Evolutionary conservation across 768 basidiomycete species (phyloP).

Genomic region (Serpula lacrymans): DNA sequence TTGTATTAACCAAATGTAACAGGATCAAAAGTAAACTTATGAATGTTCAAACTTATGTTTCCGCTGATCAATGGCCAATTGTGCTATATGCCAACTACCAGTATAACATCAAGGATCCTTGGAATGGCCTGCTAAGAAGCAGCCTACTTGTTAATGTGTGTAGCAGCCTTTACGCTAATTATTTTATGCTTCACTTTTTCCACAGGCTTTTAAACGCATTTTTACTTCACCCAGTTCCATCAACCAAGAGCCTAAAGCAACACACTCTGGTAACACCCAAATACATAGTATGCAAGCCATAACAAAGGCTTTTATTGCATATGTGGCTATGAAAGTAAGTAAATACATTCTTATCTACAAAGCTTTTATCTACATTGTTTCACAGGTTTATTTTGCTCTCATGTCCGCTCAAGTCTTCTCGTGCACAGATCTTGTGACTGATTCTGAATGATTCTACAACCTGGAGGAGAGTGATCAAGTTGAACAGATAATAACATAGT

Average conservation of each 20-base stretch:
- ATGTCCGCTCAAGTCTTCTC: slow-evolving; percentile 10
- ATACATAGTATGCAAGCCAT: slow-evolving; percentile 14
- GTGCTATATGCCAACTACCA: slow-evolving; percentile 13
- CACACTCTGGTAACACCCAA: slow-evolving; percentile 9
- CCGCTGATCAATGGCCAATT: slow-evolving; percentile 17
- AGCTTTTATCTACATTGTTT: slow-evolving; percentile 8
- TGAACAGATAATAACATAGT: slow-evolving; percentile 4
- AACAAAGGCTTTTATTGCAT: slow-evolving; percentile 11
- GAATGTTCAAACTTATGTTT: slow-evolving; percentile 2
- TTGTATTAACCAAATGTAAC: neutral
- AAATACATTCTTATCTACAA: too few relatives aligned
- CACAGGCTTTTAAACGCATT: slow-evolving; percentile 21
- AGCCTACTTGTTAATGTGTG: slow-evolving; percentile 17
- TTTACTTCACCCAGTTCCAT: slow-evolving; percentile 27
- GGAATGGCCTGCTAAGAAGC: slow-evolving; percentile 20
- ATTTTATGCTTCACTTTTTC: too few relatives aligned
- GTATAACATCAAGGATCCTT: slow-evolving; percentile 12
- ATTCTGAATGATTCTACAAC: slow-evolving; percentile 16
- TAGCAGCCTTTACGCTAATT: neutral
- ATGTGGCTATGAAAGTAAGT: too few relatives aligned
- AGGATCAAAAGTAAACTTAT: slow-evolving; percentile 7
- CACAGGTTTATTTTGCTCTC: neutral
- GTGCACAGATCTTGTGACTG: slow-evolving; percentile 10
- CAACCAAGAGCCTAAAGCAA: slow-evolving; percentile 15
- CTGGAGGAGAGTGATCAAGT: slow-evolving; percentile 11